Evolutionary conservation across 2,329 filamentous ascomycete species (phyloP).

Genomic region (Cytospora paraplurivora): DNA sequence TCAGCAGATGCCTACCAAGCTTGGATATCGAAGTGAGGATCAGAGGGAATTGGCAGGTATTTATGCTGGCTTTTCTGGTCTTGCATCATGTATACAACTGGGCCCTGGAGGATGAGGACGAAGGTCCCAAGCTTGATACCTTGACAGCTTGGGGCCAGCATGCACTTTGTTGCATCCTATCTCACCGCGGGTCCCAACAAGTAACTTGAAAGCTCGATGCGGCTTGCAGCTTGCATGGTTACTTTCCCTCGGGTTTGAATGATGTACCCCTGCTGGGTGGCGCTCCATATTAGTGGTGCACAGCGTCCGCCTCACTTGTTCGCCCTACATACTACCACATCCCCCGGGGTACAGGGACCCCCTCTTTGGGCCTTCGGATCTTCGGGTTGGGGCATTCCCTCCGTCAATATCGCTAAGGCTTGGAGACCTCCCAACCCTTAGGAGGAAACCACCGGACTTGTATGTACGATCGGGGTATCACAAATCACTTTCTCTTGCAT

Average conservation of each 20-base stretch:
- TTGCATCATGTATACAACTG: background rate
- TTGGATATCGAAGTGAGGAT: slow-evolving; percentile 2
- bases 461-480: slow-evolving; percentile 4
- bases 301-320: slow-evolving; percentile 19
- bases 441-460: slow-evolving; percentile 3
- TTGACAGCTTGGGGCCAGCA: slow-evolving; percentile 17
- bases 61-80: slow-evolving; percentile 19
- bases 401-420: slow-evolving; percentile 3
- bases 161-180: slow-evolving; percentile 4
- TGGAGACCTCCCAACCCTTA: slow-evolving; percentile 4
- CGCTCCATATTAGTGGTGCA: slow-evolving; percentile 20
- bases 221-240: slow-evolving; percentile 19
- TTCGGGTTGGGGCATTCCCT: slow-evolving; percentile 5
- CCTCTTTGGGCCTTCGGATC: slow-evolving; percentile 15
- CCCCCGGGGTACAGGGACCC: slow-evolving; percentile 11
- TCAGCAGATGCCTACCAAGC: slow-evolving; percentile 5
- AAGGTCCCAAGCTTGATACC: slow-evolving; percentile 16
- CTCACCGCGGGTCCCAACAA: slow-evolving; percentile 14
- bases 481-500: slow-evolving; percentile 12
- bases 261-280: slow-evolving; percentile 14
- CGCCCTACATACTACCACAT: slow-evolving; percentile 9
- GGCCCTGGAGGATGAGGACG: background rate
- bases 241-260: slow-evolving; percentile 3
- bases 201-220: background rate
- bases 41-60: slow-evolving; percentile 12